Evolutionary conservation across 106 monocot genomes (phyloP).

Genomic region (Triglochin maritima): DNA sequence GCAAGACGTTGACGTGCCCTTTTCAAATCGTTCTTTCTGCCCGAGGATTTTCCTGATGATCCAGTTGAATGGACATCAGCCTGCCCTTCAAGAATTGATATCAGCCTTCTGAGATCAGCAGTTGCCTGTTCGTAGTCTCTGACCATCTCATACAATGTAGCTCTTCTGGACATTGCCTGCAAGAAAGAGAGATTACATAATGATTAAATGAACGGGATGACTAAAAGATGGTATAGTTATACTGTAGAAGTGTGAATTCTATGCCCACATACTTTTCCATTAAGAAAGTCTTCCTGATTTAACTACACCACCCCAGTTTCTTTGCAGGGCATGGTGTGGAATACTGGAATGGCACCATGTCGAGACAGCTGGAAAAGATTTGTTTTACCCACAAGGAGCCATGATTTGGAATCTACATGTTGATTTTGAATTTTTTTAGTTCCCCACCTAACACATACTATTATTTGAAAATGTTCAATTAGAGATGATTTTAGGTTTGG

Average conservation of each 20-base stretch:
- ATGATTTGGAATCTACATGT: neutral
- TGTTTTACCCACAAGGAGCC: too few species aligned
- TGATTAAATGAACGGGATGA: neutral
- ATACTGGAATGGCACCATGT: too few species aligned
- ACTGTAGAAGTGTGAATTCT: too few species aligned
- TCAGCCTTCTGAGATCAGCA: slow-evolving; percentile 53
- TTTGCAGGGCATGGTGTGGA: too few species aligned
- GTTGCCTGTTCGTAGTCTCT: slow-evolving; percentile 73
- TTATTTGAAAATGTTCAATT: too few species aligned
- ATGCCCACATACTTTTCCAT: too few species aligned
- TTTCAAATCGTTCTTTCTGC: slow-evolving; percentile 29
- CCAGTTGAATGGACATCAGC: slow-evolving; percentile 11
- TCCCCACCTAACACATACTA: too few species aligned
- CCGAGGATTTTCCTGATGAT: slow-evolving; percentile 10
- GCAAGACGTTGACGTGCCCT: slow-evolving; percentile 39
- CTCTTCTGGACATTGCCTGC: slow-evolving; percentile 91
- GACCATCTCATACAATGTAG: slow-evolving; percentile 80
- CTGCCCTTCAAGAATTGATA: slow-evolving; percentile 50
- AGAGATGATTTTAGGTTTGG: too few species aligned
- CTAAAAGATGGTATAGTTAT: neutral
- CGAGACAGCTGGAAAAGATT: too few species aligned
- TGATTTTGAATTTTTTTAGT: neutral
- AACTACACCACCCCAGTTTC: too few species aligned
- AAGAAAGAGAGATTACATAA: neutral
- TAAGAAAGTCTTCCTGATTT: too few species aligned